These are phyloP conservation scores for Talaromyces sp. DNA, from an alignment of 2,329 filamentous ascomycete genomes.

Conservation along the genomic window DNA sequence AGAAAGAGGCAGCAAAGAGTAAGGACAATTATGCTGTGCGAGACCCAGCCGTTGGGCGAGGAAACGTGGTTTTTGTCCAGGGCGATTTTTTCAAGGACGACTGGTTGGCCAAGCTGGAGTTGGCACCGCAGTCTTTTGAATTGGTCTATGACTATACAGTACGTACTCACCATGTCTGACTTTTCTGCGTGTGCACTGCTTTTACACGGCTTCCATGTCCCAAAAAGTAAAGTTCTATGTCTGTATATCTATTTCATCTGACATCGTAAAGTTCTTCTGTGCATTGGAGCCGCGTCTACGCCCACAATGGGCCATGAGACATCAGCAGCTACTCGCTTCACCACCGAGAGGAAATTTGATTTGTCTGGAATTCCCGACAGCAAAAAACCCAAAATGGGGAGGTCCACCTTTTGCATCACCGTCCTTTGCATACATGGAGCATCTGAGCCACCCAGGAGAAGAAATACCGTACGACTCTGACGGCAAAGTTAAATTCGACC, in stretches of 20 bases:
- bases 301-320: conserved; percentile 55
- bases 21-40: conserved; percentile 31
- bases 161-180: conserved; percentile 19
- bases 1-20: conserved; percentile 28
- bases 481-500: conserved; percentile 46
- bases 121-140: conserved; percentile 35
- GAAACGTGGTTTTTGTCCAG: conserved; percentile 37
- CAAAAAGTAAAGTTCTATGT: neutral
- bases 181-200: neutral
- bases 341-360: conserved; percentile 48
- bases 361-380: conserved; percentile 73
- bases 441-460: conserved; percentile 66
- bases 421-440: conserved; percentile 65
- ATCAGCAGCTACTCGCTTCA: conserved; percentile 50
- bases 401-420: conserved; percentile 72
- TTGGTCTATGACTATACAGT: conserved; percentile 62
- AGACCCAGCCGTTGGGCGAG: conserved; percentile 31
- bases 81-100: conserved; percentile 44
- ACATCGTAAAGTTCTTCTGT: conserved; percentile 52
- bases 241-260: neutral
- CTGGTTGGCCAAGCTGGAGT: conserved; percentile 33
- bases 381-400: conserved; percentile 59
- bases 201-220: too few species aligned
- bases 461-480: conserved; percentile 58
- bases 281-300: conserved; percentile 53